Evolutionary conservation across 257 asterid species (phyloP), one percentile per base, ranked within the genome.

Genomic region (Cordia subcordata): DNA sequence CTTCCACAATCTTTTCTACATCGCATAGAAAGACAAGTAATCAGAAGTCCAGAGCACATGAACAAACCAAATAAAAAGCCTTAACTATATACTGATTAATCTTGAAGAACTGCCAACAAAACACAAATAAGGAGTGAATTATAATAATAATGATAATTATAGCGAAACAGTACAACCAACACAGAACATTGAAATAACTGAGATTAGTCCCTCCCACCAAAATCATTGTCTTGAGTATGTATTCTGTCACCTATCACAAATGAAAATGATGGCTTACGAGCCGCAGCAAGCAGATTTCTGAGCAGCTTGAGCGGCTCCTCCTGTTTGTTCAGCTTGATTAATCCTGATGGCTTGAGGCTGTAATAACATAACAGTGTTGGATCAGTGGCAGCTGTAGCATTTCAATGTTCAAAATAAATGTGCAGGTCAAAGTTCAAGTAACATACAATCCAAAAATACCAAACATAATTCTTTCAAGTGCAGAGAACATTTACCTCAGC

Each of bases 231-330:
- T 42, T 42, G 47, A 42, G 47, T 1, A 42, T 42, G 15, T 42
- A 42, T 42, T 10, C 15, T 42, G 47, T 54, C 81, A 73, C 47
- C 47, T 58, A 66, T 70, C 74, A 20, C 60, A 15, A 52, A 58
- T 56, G 60, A 53, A 38, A 57, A 38, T 38, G 38, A 70, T 55
- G 49, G 66, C 72, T 83, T 69, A 86, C 60, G 85, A 83, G 55
- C 95, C 95, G 62, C 96, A 88, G 84, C 96, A 88, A 58, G 88
- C 83, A 45, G 94, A 88, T 65, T 84, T 82, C 77, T 75, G 86
- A 56, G 90, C 84, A 62, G 81, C 75, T 62, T 75, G 73, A 54
- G 80, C 77, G 35, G 81, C 68, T 49, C 94, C 95, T 18, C 58
- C 70, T 40, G 73, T 15, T 77, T 84, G 95, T 70, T 86, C 94